Base-by-base conservation (phyloP, 805 yeast species). In the Wickerhamomyces queroliae region DNA sequence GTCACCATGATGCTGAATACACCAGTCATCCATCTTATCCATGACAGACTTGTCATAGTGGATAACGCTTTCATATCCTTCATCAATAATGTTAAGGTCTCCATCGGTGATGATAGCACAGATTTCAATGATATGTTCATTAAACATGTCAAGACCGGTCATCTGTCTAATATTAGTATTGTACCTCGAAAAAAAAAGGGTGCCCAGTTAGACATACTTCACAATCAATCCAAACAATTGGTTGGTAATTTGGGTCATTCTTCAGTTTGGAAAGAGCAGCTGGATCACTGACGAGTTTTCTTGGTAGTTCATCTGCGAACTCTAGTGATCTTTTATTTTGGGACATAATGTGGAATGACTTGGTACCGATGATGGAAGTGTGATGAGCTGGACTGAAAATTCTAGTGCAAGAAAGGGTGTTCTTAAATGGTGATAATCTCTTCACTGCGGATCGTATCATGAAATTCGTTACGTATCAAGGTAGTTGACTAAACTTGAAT, bases 141-240 rank as follows among this genome's bases (percentile, higher is more conserved):
- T 69, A 35, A 64, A 60, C n/a, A 80, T 78, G 50, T 91, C 83
- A 29, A 93, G 65, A 0, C 99, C 99, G 0, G 99, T 93, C 99
- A 93, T 93, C 62, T 63, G 24, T 5, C 19, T 5, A 16, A 11
- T 19, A 7, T 26, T 16, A 27, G 33, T 37, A n/a, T 36, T 17
- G 31, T 10, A 29, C 17, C 11, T 17, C 4, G 6, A 15, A 12
- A 11, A 6, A 23, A 18, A 10, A 16, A 18, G 17, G 13, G 2
- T 12, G 8, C 3, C 20, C 21, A 13, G 23, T 1, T 11, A 4
- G 7, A 43, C 58, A 15, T 34, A 58, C 66, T 59, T 93, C 99
- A 62, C 98, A 93, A 63, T 93, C 99, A 15, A 93, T 72, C 99
- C 99, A 93, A 4, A 93, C 95, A 16, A 91, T 68, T 7, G 74